These are phyloP conservation scores for Hanseniaspora lachancei DNA, from an alignment of 805 yeast genomes.

Conservation along the genomic window DNA sequence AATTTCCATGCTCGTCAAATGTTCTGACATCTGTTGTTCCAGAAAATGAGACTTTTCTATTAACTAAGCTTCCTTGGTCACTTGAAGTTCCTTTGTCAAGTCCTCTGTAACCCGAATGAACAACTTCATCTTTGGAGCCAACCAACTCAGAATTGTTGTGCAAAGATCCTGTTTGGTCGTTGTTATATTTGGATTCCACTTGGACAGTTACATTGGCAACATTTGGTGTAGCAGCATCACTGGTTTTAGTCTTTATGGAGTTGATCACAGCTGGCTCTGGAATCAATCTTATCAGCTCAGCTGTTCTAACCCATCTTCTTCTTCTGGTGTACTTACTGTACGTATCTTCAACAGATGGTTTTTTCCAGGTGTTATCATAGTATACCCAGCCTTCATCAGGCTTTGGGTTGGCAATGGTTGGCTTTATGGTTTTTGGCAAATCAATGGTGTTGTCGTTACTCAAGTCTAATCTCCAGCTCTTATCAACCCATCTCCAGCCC, in stretches of 20 bases:
- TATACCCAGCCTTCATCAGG: constrained; percentile 77
- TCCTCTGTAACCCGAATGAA: not conserved
- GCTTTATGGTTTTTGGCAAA: constrained; percentile 45
- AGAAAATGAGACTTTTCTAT: constrained; percentile 26
- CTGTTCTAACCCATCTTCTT: constrained; percentile 92
- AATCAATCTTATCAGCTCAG: constrained; percentile 47
- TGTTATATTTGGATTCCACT: not conserved
- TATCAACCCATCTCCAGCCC: constrained; percentile 91
- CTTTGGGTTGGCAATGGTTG: constrained; percentile 50
- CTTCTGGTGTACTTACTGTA: constrained; percentile 85
- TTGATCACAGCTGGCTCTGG: constrained; percentile 1
- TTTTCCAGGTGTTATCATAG: constrained; percentile 89
- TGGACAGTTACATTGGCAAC: constrained; percentile 2
- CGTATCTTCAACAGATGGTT: constrained; percentile 75
- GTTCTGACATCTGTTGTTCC: constrained; percentile 20
- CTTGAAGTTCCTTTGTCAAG: not conserved
- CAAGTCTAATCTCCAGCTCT: constrained; percentile 79
- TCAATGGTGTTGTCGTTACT: constrained; percentile 79
- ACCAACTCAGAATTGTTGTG: not conserved
- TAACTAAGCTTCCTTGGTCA: constrained; percentile 8
- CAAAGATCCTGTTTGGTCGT: not conserved
- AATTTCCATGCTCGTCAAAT: constrained; percentile 1
- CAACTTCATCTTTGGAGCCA: not conserved
- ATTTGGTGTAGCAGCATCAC: not conserved
- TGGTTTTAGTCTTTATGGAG: not conserved